Conservation (phyloP, 2,329 filamentous ascomycete species). For the Zymoseptoria ardabiliae region DNA sequence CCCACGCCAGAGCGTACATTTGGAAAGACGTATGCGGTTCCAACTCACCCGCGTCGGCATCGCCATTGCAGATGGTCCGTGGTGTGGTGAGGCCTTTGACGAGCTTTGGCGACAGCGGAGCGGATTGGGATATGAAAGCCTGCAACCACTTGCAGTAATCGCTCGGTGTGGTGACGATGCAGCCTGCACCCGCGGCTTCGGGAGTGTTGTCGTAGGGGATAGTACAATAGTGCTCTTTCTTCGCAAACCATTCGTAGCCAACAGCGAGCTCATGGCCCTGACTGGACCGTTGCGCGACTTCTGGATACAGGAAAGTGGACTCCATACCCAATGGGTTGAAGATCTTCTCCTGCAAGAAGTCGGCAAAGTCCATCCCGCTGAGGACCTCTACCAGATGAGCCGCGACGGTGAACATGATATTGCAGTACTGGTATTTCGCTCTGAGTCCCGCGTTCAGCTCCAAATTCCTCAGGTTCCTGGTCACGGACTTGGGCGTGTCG, state of each 20-base stretch:
- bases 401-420: constrained; percentile 44
- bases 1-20: constrained; percentile 24
- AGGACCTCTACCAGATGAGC: constrained; percentile 43
- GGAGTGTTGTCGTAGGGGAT: constrained; percentile 25
- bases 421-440: constrained; percentile 43
- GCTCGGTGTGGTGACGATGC: constrained; percentile 31
- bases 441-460: constrained; percentile 40
- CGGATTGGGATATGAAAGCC: constrained; percentile 25
- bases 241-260: constrained; percentile 37
- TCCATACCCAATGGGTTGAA: constrained; percentile 44
- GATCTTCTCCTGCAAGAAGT: constrained; percentile 37
- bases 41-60: constrained; percentile 11
- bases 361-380: constrained; percentile 32
- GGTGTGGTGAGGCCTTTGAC: constrained; percentile 21
- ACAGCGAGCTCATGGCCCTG: constrained; percentile 32
- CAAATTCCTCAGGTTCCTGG: constrained; percentile 41
- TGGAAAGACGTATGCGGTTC: constrained; percentile 19
- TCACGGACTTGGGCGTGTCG: constrained; percentile 32
- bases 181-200: constrained; percentile 38
- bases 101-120: constrained; percentile 20
- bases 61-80: constrained; percentile 20
- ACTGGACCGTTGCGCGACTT: constrained; percentile 13
- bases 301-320: constrained; percentile 33
- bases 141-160: constrained; percentile 29
- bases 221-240: constrained; percentile 18